Evolutionary conservation across 176 grass and related monocot species (phyloP).

Genomic region (Triticum turgidum): DNA sequence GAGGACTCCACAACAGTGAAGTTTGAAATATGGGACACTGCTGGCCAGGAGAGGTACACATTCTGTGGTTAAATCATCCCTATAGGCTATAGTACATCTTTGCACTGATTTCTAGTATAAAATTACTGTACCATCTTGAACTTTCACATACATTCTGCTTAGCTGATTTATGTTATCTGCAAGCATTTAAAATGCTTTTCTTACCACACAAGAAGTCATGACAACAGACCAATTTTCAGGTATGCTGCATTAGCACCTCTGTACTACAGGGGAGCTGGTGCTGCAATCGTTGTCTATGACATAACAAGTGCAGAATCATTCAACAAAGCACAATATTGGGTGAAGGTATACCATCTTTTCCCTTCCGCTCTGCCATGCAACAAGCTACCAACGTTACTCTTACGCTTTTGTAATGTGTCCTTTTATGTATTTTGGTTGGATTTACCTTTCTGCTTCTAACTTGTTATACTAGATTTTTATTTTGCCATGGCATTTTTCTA

Average conservation of each 20-base stretch:
- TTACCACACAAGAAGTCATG: conserved; percentile 8
- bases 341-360: conserved; percentile 52
- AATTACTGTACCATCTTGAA: not conserved
- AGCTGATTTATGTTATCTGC: not conserved
- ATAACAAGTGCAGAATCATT: conserved; percentile 92
- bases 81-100: not conserved
- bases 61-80: not conserved
- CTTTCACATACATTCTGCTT: not conserved
- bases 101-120: not conserved
- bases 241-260: conserved; percentile 89
- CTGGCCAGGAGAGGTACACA: conserved; percentile 76
- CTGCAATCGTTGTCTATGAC: conserved; percentile 80
- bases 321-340: conserved; percentile 87
- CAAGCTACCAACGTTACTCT: not conserved
- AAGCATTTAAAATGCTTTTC: not conserved
- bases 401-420: not conserved
- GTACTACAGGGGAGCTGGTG: conserved; percentile 81
- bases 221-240: conserved; percentile 35
- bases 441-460: not conserved
- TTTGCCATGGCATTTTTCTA: conserved; percentile 6
- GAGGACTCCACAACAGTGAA: conserved; percentile 79
- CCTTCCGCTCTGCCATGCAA: not conserved
- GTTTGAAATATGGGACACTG: conserved; percentile 95
- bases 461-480: not conserved
- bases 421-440: not conserved